Conservation (phyloP, 164 flowering plant species). For the Taxillus chinensis region DNA sequence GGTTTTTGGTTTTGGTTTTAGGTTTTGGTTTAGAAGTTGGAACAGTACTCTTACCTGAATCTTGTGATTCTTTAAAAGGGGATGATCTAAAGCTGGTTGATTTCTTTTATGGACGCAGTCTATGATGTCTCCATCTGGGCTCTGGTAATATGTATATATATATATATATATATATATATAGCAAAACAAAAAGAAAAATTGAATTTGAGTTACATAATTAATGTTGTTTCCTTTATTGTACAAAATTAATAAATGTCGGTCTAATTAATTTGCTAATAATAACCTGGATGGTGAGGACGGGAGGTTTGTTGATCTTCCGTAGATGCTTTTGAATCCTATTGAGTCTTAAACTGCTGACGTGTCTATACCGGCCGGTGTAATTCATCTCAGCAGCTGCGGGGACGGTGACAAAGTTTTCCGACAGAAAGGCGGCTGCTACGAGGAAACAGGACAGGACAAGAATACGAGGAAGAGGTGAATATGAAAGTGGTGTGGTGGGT, state of each 20-base stretch:
- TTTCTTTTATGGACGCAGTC: constrained; percentile 76
- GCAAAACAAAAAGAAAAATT: not conserved
- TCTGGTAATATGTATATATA: constrained; percentile 36
- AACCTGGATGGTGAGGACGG: constrained; percentile 60
- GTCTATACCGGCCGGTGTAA: constrained; percentile 31
- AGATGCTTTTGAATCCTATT: constrained; percentile 54
- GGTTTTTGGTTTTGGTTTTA: no score
- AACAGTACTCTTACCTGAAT: constrained; percentile 53
- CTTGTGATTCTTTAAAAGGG: constrained; percentile 83
- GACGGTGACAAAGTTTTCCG: not conserved
- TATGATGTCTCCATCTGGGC: constrained; percentile 93
- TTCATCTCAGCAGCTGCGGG: constrained; percentile 25
- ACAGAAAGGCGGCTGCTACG: constrained; percentile 3
- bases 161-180: constrained; percentile 4
- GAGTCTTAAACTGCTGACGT: constrained; percentile 56
- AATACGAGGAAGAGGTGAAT: constrained; percentile 7
- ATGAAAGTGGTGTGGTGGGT: not conserved
- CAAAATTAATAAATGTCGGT: no score
- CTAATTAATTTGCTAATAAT: no score
- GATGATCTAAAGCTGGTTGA: constrained; percentile 97
- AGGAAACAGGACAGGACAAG: constrained; percentile 10
- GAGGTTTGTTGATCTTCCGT: constrained; percentile 55
- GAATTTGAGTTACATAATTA: no score
- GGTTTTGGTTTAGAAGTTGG: no score
- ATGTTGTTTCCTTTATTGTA: no score